phyloP scores from a whole-genome alignment of 2,329 filamentous ascomycete genomes.

The Xylaria sp. region DNA sequence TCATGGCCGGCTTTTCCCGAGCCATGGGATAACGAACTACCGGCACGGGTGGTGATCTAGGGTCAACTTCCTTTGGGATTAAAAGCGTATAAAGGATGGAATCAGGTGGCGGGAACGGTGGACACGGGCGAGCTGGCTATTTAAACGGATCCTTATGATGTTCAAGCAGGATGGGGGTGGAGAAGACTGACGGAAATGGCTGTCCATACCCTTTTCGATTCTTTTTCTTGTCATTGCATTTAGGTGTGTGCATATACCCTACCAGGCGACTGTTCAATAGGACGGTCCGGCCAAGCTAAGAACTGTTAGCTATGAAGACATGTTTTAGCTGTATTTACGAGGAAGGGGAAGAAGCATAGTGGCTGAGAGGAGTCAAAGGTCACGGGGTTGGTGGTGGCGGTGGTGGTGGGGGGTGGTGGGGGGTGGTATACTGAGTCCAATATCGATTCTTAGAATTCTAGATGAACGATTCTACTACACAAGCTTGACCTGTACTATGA shows the following conservation, averaged over 20 bases:
- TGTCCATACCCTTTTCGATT: constrained; percentile 23
- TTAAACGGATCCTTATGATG: constrained; percentile 24
- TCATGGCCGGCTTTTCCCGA: constrained; percentile 6
- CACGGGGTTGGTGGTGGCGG: not conserved
- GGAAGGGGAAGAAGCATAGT: constrained; percentile 2
- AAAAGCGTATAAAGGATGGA: constrained; percentile 38
- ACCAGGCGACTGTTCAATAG: constrained; percentile 19
- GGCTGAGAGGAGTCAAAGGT: not conserved
- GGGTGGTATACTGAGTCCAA: constrained; percentile 1
- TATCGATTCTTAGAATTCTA: not conserved
- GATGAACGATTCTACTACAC: not conserved
- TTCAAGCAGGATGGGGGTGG: constrained; percentile 25
- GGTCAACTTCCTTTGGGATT: constrained; percentile 26
- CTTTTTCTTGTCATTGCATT: constrained; percentile 26
- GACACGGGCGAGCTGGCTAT: constrained; percentile 24
- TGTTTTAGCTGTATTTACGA: constrained; percentile 22
- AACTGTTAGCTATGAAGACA: constrained; percentile 28
- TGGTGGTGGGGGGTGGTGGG: not conserved
- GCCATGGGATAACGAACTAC: constrained; percentile 7
- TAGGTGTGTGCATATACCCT: constrained; percentile 39
- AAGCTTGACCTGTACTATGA: constrained; percentile 15
- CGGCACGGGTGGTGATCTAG: constrained; percentile 5
- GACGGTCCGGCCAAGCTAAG: constrained; percentile 16
- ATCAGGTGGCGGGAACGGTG: constrained; percentile 19
- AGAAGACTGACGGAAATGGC: constrained; percentile 19